phyloP scores from a whole-genome alignment of 2,329 filamentous ascomycete genomes.

The Clarireedia monteithiana region DNA sequence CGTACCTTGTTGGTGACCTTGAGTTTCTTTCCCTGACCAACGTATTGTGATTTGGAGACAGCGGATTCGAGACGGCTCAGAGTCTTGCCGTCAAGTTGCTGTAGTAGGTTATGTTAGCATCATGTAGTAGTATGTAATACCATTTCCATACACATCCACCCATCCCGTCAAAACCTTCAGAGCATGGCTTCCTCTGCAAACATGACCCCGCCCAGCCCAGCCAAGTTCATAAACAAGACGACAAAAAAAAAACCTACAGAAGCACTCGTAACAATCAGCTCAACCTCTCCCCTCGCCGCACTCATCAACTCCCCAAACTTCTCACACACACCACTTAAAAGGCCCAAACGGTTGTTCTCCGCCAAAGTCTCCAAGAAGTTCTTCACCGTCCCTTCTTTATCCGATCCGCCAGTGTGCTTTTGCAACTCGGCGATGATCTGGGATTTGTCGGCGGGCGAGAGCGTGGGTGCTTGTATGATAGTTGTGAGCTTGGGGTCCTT shows the following conservation, averaged over 20 bases:
- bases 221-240: background rate
- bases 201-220: background rate
- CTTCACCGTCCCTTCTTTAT: constrained; percentile 76
- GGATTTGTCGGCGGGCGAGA: constrained; percentile 72
- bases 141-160: background rate
- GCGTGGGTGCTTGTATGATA: constrained; percentile 75
- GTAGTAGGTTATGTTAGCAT: constrained; percentile 6
- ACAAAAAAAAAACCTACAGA: constrained; percentile 50
- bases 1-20: constrained; percentile 86
- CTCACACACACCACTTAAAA: constrained; percentile 72
- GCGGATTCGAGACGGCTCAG: constrained; percentile 79
- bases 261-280: constrained; percentile 86
- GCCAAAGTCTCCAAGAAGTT: constrained; percentile 88
- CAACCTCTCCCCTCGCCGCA: constrained; percentile 84
- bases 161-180: background rate
- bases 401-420: constrained; percentile 64
- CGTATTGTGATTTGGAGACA: constrained; percentile 81
- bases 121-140: background rate
- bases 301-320: constrained; percentile 87
- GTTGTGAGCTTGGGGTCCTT: constrained; percentile 72
- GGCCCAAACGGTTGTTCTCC: constrained; percentile 88
- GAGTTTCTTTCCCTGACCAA: constrained; percentile 90
- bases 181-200: background rate
- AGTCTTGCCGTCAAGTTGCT: constrained; percentile 83
- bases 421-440: constrained; percentile 80